A percentile compares a stretch with the other conserved stretches of the same genome.
phyloP scores from a whole-genome alignment of 2,329 filamentous ascomycete species.

The Colletotrichum incanum region DNA sequence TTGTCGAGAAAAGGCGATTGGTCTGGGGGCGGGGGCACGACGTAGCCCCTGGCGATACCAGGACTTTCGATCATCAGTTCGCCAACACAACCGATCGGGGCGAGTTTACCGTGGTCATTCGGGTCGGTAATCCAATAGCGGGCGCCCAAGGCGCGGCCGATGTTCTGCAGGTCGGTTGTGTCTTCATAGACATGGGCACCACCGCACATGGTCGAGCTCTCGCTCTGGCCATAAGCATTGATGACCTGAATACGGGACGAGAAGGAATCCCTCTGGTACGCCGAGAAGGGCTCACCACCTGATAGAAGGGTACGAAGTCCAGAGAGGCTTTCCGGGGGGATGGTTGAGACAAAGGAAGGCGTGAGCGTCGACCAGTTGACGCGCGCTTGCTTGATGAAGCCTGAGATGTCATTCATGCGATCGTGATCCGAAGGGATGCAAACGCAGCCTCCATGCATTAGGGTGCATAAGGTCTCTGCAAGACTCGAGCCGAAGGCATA shows the following conservation, averaged over 20 bases:
- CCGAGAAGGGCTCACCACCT: constrained; percentile 47
- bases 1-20: constrained; percentile 14
- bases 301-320: constrained; percentile 55
- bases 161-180: constrained; percentile 17
- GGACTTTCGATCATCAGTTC: constrained; percentile 24
- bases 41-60: constrained; percentile 17
- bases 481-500: constrained; percentile 58
- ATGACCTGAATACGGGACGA: constrained; percentile 39
- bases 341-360: constrained; percentile 66
- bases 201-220: constrained; percentile 40
- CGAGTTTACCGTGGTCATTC: neutral
- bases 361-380: constrained; percentile 71
- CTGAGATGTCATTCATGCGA: constrained; percentile 62
- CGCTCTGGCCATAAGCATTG: constrained; percentile 49
- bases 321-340: constrained; percentile 54
- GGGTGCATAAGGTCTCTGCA: constrained; percentile 55
- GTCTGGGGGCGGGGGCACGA: constrained; percentile 8
- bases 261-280: constrained; percentile 44
- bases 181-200: neutral
- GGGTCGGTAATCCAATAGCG: constrained; percentile 14
- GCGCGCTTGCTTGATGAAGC: constrained; percentile 64
- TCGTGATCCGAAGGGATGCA: constrained; percentile 56
- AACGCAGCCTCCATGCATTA: constrained; percentile 56
- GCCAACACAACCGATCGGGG: constrained; percentile 20
- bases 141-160: constrained; percentile 15